Percentiles rank a stretch among this genome's conserved stretches.
phyloP scores from a whole-genome alignment of 1,284 basidiomycete species.

The Trichosporon inkin region DNA sequence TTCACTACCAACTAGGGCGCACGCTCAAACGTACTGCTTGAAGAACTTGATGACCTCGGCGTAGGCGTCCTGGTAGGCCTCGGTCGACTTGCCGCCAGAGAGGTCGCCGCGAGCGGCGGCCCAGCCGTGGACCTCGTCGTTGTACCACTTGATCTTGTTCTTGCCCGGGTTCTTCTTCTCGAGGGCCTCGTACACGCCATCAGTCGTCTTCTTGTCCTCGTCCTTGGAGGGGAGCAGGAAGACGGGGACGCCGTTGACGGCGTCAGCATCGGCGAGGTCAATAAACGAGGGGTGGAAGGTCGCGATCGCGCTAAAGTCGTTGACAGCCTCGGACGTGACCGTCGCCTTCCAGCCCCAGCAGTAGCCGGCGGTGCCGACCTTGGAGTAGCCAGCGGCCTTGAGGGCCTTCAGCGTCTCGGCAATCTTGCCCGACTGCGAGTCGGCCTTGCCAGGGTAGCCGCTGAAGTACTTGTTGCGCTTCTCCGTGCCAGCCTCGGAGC shows the following conservation, averaged over 20 bases:
- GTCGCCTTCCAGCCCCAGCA: constrained; percentile 51
- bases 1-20: background rate
- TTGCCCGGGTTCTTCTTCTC: constrained; percentile 46
- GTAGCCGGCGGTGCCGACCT: constrained; percentile 49
- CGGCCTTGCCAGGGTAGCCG: constrained; percentile 36
- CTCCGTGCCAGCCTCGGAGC: constrained; percentile 26
- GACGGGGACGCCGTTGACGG: constrained; percentile 44
- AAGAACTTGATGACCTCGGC: constrained; percentile 29
- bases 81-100: constrained; percentile 26
- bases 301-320: constrained; percentile 36
- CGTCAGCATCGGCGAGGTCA: constrained; percentile 45
- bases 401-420: constrained; percentile 40
- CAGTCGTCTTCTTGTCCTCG: constrained; percentile 48
- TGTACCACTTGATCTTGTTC: constrained; percentile 47
- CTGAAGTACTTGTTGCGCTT: constrained; percentile 36
- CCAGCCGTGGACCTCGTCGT: constrained; percentile 49
- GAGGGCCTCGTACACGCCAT: constrained; percentile 39
- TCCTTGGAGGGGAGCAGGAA: constrained; percentile 50
- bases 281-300: constrained; percentile 48
- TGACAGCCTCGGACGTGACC: constrained; percentile 24
- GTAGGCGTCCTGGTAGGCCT: constrained; percentile 31
- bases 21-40: constrained; percentile 23
- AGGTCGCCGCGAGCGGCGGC: constrained; percentile 50
- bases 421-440: constrained; percentile 37
- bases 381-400: constrained; percentile 38